Evolutionary conservation across 2,329 filamentous ascomycete genomes (phyloP).

Genomic region (Fusarium sp.): DNA sequence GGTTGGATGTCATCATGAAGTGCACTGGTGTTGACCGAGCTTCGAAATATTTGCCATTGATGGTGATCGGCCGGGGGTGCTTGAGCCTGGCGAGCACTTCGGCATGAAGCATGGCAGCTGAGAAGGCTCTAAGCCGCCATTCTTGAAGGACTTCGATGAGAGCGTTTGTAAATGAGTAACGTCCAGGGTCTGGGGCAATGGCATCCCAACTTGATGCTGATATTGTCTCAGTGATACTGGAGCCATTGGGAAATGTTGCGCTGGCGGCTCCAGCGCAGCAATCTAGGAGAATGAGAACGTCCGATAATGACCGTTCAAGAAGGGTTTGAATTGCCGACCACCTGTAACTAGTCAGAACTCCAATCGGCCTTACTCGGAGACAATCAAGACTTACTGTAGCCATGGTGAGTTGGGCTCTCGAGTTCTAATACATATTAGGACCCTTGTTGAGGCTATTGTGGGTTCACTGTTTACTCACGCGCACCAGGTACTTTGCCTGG

Average conservation of each 20-base stretch:
- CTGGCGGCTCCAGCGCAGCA: conserved; percentile 70
- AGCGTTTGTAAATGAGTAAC: conserved; percentile 69
- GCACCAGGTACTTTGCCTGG: conserved; percentile 70
- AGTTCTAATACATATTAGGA: conserved; percentile 50
- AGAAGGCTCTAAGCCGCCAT: conserved; percentile 65
- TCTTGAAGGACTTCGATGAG: conserved; percentile 69
- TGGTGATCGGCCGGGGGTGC: conserved; percentile 66
- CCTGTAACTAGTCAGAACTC: conserved; percentile 42
- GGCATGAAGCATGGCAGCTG: conserved; percentile 70
- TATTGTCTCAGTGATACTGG: conserved; percentile 70
- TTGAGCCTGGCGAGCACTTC: conserved; percentile 70
- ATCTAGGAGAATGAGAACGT: conserved; percentile 68
- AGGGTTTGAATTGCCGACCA: conserved; percentile 71
- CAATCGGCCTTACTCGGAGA: background rate
- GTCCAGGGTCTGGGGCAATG: conserved; percentile 68
- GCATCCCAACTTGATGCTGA: conserved; percentile 72
- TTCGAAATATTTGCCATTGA: conserved; percentile 68
- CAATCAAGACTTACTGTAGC: conserved; percentile 58
- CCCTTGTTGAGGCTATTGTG: background rate
- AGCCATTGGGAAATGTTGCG: conserved; percentile 67
- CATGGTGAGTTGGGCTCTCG: conserved; percentile 63
- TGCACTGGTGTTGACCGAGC: conserved; percentile 69
- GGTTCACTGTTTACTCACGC: conserved; percentile 54
- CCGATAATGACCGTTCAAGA: conserved; percentile 66
- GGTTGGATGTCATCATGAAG: conserved; percentile 72